These are phyloP conservation scores for Stylonectria norvegica DNA, from an alignment of 2,329 filamentous ascomycete species.

Conservation along the genomic window DNA sequence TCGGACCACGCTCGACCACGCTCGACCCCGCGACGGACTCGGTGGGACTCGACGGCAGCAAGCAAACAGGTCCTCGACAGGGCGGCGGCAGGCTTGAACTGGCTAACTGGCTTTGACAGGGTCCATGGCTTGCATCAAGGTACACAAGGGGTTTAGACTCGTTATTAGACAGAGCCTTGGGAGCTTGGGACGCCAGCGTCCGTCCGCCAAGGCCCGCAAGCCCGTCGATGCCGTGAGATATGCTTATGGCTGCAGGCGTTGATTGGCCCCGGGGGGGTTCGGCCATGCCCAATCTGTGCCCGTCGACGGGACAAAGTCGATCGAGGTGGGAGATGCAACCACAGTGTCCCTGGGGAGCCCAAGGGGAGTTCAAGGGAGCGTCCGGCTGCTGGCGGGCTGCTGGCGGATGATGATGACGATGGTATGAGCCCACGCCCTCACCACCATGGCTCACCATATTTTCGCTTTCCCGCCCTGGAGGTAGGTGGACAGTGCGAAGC, in stretches of 20 bases:
- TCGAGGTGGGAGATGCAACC: no score
- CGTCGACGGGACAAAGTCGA: neutral
- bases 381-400: neutral
- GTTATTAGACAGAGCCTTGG: no score
- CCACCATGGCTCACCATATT: constrained; percentile 6
- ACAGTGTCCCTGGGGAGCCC: no score
- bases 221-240: constrained; percentile 25
- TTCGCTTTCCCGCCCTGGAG: constrained; percentile 1
- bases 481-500: constrained; percentile 1
- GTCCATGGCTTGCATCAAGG: no score
- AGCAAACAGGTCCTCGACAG: no score
- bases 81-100: no score
- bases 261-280: constrained; percentile 13
- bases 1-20: constrained; percentile 38
- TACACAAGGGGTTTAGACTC: no score
- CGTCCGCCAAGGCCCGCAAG: neutral
- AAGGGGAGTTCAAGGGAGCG: no score
- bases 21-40: constrained; percentile 27
- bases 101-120: no score
- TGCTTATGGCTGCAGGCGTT: constrained; percentile 25
- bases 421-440: constrained; percentile 22
- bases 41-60: constrained; percentile 9
- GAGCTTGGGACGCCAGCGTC: neutral
- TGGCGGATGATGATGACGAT: constrained; percentile 24
- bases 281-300: constrained; percentile 13